Percentiles rank a stretch among this genome's conserved stretches.
These are phyloP conservation scores for Candida methanosorbosa DNA, from an alignment of 805 yeast species.

Conservation along the genomic window DNA sequence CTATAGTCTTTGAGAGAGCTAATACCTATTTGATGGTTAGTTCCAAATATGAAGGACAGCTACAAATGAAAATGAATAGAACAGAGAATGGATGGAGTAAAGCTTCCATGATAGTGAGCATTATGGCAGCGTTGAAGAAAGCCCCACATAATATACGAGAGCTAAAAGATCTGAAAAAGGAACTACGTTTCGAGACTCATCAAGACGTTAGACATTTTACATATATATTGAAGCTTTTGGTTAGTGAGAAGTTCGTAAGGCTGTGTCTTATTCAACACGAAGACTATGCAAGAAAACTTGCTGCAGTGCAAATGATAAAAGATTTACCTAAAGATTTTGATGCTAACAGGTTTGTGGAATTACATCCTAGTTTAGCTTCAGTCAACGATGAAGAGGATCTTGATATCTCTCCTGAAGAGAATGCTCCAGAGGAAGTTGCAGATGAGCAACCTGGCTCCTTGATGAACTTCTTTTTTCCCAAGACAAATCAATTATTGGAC, in stretches of 20 bases:
- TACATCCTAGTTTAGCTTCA: no score
- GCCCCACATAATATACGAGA: slow-evolving; percentile 58
- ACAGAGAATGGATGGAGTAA: slow-evolving; percentile 5
- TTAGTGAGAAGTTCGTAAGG: slow-evolving; percentile 22
- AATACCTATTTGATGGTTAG: slow-evolving; percentile 49
- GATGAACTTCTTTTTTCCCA: slow-evolving; percentile 50
- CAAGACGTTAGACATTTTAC: slow-evolving; percentile 26
- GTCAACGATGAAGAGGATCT: slow-evolving; percentile 1
- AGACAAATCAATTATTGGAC: slow-evolving; percentile 55
- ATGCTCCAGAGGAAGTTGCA: slow-evolving; percentile 22
- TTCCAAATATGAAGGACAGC: slow-evolving; percentile 27
- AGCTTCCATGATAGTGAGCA: slow-evolving; percentile 13
- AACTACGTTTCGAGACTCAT: slow-evolving; percentile 40
- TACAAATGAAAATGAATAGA: not conserved
- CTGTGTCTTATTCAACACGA: slow-evolving; percentile 17
- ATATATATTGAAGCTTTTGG: slow-evolving; percentile 41
- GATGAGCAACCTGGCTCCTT: slow-evolving; percentile 23
- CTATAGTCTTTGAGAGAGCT: slow-evolving; percentile 33
- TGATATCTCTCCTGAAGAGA: slow-evolving; percentile 3
- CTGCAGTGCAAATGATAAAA: slow-evolving; percentile 16
- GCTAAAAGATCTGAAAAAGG: slow-evolving; percentile 51
- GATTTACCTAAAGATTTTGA: slow-evolving; percentile 9
- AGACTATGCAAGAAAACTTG: slow-evolving; percentile 11
- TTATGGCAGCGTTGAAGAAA: slow-evolving; percentile 41
- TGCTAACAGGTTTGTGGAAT: no score